These are phyloP conservation scores for Mortierella sp. DNA, from an alignment of 371 early-diverging fungal genomes.

Conservation along the genomic window DNA sequence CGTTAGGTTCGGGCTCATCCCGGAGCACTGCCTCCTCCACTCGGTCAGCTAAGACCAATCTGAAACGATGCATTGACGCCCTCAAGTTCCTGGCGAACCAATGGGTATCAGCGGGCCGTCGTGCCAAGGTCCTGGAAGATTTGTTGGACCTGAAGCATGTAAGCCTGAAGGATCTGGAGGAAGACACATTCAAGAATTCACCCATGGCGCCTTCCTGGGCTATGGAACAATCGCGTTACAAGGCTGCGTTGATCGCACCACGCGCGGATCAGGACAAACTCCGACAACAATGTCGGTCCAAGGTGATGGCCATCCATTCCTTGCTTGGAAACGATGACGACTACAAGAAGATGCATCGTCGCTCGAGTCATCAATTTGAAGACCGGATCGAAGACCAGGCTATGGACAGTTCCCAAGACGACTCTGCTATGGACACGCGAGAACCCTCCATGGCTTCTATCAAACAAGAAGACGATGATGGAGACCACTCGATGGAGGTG, in stretches of 20 bases:
- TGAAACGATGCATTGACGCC: constrained; percentile 51
- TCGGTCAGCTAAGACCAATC: constrained; percentile 28
- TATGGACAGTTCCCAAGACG: background rate
- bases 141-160: constrained; percentile 48
- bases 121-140: constrained; percentile 51
- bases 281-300: constrained; percentile 48
- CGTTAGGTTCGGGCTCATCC: background rate
- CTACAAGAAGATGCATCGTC: constrained; percentile 22
- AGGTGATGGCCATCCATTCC: constrained; percentile 51
- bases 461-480: constrained; percentile 9
- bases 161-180: constrained; percentile 41
- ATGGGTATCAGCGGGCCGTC: constrained; percentile 43
- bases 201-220: constrained; percentile 36
- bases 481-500: background rate
- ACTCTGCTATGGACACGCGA: background rate
- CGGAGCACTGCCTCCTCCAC: background rate
- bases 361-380: background rate
- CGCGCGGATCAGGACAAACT: constrained; percentile 36
- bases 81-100: constrained; percentile 43
- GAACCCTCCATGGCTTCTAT: background rate
- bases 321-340: constrained; percentile 48
- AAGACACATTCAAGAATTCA: constrained; percentile 32
- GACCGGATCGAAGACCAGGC: background rate
- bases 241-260: constrained; percentile 16
- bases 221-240: constrained; percentile 11